Evolutionary conservation across 2,329 filamentous ascomycete genomes (phyloP).

Genomic region (Furcasterigmium sp.): DNA sequence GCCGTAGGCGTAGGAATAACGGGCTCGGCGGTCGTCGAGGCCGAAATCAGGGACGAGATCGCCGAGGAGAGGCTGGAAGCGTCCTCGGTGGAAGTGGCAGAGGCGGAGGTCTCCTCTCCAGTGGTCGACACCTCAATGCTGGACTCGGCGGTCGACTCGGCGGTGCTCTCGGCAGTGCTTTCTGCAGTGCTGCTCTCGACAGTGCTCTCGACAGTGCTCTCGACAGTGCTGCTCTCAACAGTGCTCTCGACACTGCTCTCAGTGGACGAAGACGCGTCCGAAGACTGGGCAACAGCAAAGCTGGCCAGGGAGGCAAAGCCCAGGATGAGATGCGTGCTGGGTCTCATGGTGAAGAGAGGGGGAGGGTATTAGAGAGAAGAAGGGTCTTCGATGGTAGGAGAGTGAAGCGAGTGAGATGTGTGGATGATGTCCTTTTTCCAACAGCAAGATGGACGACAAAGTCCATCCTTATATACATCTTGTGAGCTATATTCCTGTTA

Average conservation of each 20-base stretch:
- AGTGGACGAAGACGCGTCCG: too few species aligned
- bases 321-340: background rate
- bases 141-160: too few species aligned
- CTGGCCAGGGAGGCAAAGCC: background rate
- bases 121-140: background rate
- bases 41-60: background rate
- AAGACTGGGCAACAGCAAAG: background rate
- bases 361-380: background rate
- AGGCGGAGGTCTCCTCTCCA: background rate
- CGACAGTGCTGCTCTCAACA: too few species aligned
- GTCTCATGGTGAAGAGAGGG: background rate
- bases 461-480: too few species aligned
- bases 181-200: too few species aligned
- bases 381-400: background rate
- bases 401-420: background rate
- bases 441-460: too few species aligned
- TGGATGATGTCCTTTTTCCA: too few species aligned
- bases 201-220: too few species aligned
- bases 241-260: too few species aligned
- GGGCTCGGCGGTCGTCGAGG: background rate
- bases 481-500: too few species aligned
- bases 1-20: too few species aligned
- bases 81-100: background rate
- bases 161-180: too few species aligned
- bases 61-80: background rate